Conservation (phyloP, 208 protist genomes). For the Leishmania aethiopica region DNA sequence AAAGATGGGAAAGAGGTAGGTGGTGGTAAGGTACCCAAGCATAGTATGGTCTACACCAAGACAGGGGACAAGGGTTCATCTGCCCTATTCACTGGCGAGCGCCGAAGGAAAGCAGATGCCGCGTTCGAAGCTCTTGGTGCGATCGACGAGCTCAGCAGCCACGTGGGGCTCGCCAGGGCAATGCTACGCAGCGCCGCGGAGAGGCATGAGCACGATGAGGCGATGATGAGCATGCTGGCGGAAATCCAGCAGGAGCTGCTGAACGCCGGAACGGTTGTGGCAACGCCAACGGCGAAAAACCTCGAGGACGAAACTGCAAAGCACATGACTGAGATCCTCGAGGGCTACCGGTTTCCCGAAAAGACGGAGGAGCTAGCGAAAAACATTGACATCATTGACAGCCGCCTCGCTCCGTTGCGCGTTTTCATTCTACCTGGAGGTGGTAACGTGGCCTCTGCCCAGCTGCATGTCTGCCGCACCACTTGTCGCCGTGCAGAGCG, state of each 20-base stretch:
- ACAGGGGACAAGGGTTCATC: slow-evolving; percentile 70
- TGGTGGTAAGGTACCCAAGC: slow-evolving; percentile 3
- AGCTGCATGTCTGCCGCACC: slow-evolving; percentile 74
- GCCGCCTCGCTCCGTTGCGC: slow-evolving; percentile 42
- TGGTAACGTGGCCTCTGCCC: slow-evolving; percentile 40
- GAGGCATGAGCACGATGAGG: slow-evolving; percentile 21
- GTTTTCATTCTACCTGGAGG: slow-evolving; percentile 75
- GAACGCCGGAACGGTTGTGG: slow-evolving; percentile 67
- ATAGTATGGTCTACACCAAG: slow-evolving; percentile 61
- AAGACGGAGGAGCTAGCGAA: slow-evolving; percentile 47
- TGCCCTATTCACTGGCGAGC: slow-evolving; percentile 58
- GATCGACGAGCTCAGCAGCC: slow-evolving; percentile 65
- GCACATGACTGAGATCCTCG: slow-evolving; percentile 23
- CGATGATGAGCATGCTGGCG: slow-evolving; percentile 36
- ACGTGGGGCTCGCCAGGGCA: slow-evolving; percentile 43
- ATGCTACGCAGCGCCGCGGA: slow-evolving; percentile 26
- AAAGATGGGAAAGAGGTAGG: not conserved
- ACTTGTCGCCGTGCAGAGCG: slow-evolving; percentile 68
- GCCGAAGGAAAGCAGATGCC: slow-evolving; percentile 51
- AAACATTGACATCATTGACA: slow-evolving; percentile 73
- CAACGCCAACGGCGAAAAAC: slow-evolving; percentile 51
- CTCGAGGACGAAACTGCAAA: slow-evolving; percentile 12
- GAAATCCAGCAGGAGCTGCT: slow-evolving; percentile 65
- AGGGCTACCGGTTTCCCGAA: slow-evolving; percentile 25
- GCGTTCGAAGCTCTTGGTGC: slow-evolving; percentile 73